These are phyloP conservation scores for Tillandsia leiboldiana DNA, from an alignment of 176 grass and related monocot genomes.

Conservation along the genomic window DNA sequence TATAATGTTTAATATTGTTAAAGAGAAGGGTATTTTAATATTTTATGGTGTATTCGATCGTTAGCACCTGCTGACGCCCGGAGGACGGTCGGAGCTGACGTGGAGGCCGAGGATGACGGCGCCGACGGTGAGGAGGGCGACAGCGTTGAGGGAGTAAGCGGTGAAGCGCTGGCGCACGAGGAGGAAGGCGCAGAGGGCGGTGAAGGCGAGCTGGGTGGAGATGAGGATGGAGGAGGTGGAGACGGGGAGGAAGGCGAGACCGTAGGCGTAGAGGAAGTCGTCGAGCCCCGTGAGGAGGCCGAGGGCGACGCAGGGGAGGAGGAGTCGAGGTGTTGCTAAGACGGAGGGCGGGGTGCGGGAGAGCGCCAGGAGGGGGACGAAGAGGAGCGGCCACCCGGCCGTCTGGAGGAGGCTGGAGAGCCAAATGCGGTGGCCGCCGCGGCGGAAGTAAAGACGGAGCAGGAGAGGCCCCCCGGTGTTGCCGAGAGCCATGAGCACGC, in stretches of 20 bases:
- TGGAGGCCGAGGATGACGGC: conserved; percentile 45
- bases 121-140: conserved; percentile 47
- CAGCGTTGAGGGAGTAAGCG: conserved; percentile 40
- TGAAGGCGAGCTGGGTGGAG: conserved; percentile 72
- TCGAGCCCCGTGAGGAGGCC: conserved; percentile 46
- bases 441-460: conserved; percentile 64
- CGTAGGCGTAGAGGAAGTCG: conserved; percentile 56
- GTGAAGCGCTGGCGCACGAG: conserved; percentile 55
- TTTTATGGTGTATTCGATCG: no score
- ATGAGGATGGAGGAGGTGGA: conserved; percentile 68
- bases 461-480: conserved; percentile 36
- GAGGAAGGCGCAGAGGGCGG: conserved; percentile 57
- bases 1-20: no score
- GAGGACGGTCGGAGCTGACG: conserved; percentile 25
- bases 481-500: conserved; percentile 48
- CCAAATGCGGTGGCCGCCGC: conserved; percentile 58
- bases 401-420: conserved; percentile 55
- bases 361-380: conserved; percentile 42
- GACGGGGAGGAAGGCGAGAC: conserved; percentile 48
- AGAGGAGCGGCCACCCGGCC: conserved; percentile 45
- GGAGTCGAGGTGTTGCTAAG: conserved; percentile 27
- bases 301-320: conserved; percentile 27
- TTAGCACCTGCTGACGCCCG: conserved; percentile 2
- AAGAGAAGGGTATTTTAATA: no score
- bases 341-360: conserved; percentile 28